Base-by-base conservation (phyloP, 352 stramenopile species). In the Thalassiosira delicatula region DNA sequence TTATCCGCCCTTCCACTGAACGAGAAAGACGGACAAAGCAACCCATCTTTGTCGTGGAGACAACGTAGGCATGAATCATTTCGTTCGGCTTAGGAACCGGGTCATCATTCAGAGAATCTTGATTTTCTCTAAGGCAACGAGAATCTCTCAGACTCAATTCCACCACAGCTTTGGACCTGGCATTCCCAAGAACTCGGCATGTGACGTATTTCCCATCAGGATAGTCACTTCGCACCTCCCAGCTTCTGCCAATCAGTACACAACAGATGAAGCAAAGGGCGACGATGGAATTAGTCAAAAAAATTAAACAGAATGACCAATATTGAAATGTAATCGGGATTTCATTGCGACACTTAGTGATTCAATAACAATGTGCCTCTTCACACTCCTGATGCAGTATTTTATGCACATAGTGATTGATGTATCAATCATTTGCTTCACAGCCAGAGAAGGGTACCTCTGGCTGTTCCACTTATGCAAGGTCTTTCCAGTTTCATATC, bases 1-100 rank as follows among this genome's bases (percentile, higher is more conserved):
- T 94, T 8, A 97, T 95, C 70, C 96, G 93, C 21, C 94, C 95
- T 59, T 95, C 95, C 12, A 95, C 93, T 32, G 90, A 88, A 56
- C 95, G 93, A 76, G 96, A 93, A 35, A 98, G 76, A 3, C 96
- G 95, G 40, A 99, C 81, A 83, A 98, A 99, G 79, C 96, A 98
- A 49, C 96, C 96, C 62, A 92, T 96, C 21, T 94, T 92, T 2
- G 90, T 96, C 12, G 96, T 98, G n/a, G 91, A 93, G 9, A 96
- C 90, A 9, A 98, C 96, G 72, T 97, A 94, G 9, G 90, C 96
- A 75, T 95, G 93, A 11, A 97, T 92, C 35, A 97, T 94, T 49
- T 97, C 95, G 59, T 95, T 95, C 0, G 95, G 87, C 19, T 91
- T 91, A 11, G 92, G 75, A 37, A 92, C 79, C 49, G 91, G 69